These are phyloP conservation scores for Lactarius quietus DNA, from an alignment of 768 basidiomycete species.

Conservation along the genomic window DNA sequence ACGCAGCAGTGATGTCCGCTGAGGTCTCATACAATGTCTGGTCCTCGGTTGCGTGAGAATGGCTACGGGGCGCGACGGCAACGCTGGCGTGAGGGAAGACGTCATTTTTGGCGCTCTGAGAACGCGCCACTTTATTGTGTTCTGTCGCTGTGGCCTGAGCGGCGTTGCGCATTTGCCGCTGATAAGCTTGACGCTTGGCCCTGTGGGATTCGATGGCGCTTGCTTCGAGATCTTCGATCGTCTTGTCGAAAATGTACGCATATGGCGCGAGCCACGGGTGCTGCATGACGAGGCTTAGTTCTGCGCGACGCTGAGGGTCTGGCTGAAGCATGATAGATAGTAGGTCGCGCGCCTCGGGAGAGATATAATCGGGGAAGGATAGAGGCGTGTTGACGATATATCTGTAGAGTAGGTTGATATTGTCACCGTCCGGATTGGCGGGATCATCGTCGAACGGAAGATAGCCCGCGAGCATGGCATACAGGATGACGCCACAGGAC, in stretches of 20 bases:
- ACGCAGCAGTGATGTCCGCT: conserved; percentile 49
- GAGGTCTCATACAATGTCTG: conserved; percentile 63
- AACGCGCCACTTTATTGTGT: conserved; percentile 38
- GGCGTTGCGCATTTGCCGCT: conserved; percentile 68
- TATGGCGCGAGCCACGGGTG: conserved; percentile 84
- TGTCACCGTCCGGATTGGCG: conserved; percentile 97
- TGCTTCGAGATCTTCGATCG: conserved; percentile 74
- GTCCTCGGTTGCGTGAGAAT: conserved; percentile 43
- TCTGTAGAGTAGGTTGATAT: conserved; percentile 97
- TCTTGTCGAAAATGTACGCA: conserved; percentile 56
- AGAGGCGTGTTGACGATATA: conserved; percentile 98
- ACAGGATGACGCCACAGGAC: conserved; percentile 93
- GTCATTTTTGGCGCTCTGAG: conserved; percentile 56
- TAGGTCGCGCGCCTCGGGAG: conserved; percentile 75
- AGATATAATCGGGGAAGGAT: conserved; percentile 96
- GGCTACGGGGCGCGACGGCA: conserved; percentile 37
- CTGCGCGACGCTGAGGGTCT: conserved; percentile 77
- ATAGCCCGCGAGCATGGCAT: conserved; percentile 95
- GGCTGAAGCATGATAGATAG: conserved; percentile 92
- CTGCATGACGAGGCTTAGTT: conserved; percentile 72
- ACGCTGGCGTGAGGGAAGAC: conserved; percentile 35
- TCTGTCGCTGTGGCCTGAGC: conserved; percentile 35
- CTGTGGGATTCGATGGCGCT: conserved; percentile 83
- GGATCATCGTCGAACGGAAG: conserved; percentile 99
- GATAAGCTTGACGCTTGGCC: conserved; percentile 76